These are phyloP conservation scores for Acer campestre DNA, from an alignment of 345 rosid genomes.

Conservation along the genomic window DNA sequence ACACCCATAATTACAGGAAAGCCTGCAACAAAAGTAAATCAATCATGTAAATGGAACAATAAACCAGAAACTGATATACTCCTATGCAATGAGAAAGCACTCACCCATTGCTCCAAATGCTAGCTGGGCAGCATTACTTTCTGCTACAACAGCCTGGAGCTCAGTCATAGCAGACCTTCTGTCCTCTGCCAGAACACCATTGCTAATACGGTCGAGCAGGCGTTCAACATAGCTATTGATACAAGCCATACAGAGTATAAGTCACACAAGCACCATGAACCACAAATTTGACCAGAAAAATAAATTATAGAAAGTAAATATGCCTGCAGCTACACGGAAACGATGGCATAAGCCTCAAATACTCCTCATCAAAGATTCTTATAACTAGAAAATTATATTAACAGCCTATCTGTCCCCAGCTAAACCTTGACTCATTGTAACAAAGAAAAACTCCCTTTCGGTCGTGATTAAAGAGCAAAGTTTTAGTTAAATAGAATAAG, in stretches of 20 bases:
- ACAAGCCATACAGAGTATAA: conserved; percentile 14
- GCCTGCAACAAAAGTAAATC: conserved; percentile 53
- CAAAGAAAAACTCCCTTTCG: not conserved
- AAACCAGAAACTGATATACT: not conserved
- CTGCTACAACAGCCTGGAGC: conserved; percentile 91
- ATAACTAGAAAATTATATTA: not conserved
- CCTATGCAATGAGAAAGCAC: conserved; percentile 20
- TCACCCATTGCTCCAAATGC: conserved; percentile 92
- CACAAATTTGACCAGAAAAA: not conserved
- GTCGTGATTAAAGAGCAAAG: not conserved
- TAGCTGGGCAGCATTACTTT: conserved; percentile 80
- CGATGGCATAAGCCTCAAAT: not conserved
- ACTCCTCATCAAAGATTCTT: not conserved
- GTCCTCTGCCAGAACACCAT: conserved; percentile 83
- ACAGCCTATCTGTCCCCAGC: not conserved
- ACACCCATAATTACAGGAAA: conserved; percentile 87
- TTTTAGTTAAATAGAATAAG: too few species aligned
- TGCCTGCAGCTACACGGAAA: not conserved
- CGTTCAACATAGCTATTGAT: conserved; percentile 76
- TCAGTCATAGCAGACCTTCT: conserved; percentile 84
- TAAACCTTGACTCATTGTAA: too few species aligned
- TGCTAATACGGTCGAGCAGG: conserved; percentile 88
- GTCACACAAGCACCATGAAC: not conserved
- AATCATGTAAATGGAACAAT: conserved; percentile 9
- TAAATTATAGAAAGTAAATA: not conserved